Percentiles rank a stretch among this genome's conserved stretches.
Evolutionary conservation across 306 rosid genomes (phyloP).

Genomic region (Leucaena leucocephala): DNA sequence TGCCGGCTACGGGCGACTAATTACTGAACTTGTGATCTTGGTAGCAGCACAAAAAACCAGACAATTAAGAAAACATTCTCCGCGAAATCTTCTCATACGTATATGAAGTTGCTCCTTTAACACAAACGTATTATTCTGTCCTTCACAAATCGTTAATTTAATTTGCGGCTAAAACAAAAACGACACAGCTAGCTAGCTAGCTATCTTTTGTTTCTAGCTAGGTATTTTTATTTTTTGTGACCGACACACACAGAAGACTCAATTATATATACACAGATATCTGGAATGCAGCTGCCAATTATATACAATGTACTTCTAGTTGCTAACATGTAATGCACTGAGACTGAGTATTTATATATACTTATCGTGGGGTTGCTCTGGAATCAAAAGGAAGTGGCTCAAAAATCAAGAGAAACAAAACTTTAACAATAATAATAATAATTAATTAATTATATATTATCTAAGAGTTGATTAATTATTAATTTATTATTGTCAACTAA

Average conservation of each 20-base stretch:
- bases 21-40: too few species aligned
- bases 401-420: background rate
- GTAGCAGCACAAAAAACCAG: background rate
- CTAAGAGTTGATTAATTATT: background rate
- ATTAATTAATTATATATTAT: background rate
- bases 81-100: background rate
- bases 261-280: background rate
- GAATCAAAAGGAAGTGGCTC: slow-evolving; percentile 15
- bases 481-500: background rate
- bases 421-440: background rate
- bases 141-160: background rate
- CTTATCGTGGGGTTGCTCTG: slow-evolving; percentile 3
- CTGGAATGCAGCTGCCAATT: background rate
- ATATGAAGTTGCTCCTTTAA: too few species aligned
- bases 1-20: too few species aligned
- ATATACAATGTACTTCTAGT: background rate
- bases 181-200: background rate
- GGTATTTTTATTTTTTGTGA: background rate
- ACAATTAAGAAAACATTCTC: background rate
- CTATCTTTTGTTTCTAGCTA: too few species aligned
- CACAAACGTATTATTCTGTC: background rate
- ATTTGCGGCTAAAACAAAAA: background rate
- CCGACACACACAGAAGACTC: background rate
- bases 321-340: slow-evolving; percentile 4
- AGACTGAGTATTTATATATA: background rate